A percentile compares a stretch with the other conserved stretches of the same genome.
These are phyloP conservation scores for Ogataea degrootiae DNA, from an alignment of 805 yeast species.

Conservation along the genomic window DNA sequence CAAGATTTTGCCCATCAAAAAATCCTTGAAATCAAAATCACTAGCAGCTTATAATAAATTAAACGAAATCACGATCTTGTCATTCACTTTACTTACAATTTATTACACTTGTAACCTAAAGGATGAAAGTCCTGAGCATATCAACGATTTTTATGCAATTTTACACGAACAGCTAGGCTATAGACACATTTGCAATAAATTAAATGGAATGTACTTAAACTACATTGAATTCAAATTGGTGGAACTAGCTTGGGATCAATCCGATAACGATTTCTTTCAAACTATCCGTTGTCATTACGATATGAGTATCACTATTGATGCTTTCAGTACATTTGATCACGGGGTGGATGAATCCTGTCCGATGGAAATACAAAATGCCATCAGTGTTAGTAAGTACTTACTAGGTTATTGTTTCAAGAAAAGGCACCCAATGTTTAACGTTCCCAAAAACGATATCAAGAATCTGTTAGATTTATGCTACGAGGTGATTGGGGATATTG, in stretches of 20 bases:
- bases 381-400: conserved; percentile 37
- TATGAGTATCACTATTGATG: conserved; percentile 52
- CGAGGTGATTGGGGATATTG: conserved; percentile 68
- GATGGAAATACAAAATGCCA: conserved; percentile 36
- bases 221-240: conserved; percentile 53
- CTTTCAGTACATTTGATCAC: conserved; percentile 66
- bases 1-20: conserved; percentile 30
- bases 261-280: conserved; percentile 72
- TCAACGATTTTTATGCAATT: conserved; percentile 46
- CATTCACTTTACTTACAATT: conserved; percentile 33
- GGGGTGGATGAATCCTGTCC: conserved; percentile 34
- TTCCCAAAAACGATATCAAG: conserved; percentile 69
- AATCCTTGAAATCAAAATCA: conserved; percentile 41
- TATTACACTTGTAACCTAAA: conserved; percentile 29
- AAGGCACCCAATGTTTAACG: conserved; percentile 53
- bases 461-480: conserved; percentile 64
- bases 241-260: conserved; percentile 34
- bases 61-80: conserved; percentile 40
- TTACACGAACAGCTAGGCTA: conserved; percentile 73
- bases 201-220: conserved; percentile 57
- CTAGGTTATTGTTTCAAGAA: conserved; percentile 51
- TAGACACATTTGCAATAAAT: conserved; percentile 62
- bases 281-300: conserved; percentile 76
- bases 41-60: conserved; percentile 38
- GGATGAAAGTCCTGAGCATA: conserved; percentile 18